Evolutionary conservation across 1,284 basidiomycete genomes (phyloP).

Genomic region (Cutaneotrichosporon cavernicola): DNA sequence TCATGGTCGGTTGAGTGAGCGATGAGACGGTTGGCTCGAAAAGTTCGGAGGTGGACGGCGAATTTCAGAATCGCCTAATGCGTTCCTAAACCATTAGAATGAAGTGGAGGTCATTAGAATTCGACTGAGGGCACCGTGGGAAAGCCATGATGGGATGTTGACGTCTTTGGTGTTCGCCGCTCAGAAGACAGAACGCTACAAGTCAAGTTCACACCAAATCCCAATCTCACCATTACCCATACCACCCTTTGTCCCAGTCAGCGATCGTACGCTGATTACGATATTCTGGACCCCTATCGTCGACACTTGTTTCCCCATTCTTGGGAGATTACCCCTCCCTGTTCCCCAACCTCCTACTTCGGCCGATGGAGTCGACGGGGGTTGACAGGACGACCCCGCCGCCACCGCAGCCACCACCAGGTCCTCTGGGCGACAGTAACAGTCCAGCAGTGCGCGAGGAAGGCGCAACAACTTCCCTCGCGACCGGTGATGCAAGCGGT

Average conservation of each 20-base stretch:
- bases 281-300: not conserved
- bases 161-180: not conserved
- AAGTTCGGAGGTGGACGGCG: constrained; percentile 9
- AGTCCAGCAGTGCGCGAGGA: not conserved
- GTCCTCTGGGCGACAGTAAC: not conserved
- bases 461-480: not conserved
- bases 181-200: not conserved
- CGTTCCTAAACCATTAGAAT: not conserved
- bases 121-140: not conserved
- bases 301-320: not conserved
- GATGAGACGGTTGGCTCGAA: constrained; percentile 2
- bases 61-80: not conserved
- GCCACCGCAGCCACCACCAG: not conserved
- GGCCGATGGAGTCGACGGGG: constrained; percentile 6
- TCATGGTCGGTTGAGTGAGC: constrained; percentile 2
- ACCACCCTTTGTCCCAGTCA: not conserved
- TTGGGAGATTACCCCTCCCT: not conserved
- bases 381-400: not conserved
- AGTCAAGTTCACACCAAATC: not conserved
- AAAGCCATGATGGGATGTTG: not conserved
- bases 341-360: not conserved
- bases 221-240: not conserved
- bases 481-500: not conserved
- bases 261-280: not conserved
- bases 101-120: not conserved